Evolutionary conservation across 129 eudicot species (phyloP).

Genomic region (Heracleum sosnowskyi): DNA sequence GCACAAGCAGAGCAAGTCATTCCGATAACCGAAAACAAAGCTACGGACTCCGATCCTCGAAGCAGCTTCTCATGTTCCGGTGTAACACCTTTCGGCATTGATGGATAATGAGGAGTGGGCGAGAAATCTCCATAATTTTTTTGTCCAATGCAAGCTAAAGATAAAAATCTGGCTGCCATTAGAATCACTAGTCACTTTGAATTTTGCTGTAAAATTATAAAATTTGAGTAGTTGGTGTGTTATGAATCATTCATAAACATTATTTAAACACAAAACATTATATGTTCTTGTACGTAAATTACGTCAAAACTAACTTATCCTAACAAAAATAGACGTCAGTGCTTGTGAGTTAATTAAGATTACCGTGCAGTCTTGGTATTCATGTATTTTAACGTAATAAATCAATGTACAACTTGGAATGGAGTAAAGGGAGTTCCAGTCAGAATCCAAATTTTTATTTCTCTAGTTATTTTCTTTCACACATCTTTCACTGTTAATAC

Average conservation of each 20-base stretch:
- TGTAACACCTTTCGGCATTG: constrained; percentile 77
- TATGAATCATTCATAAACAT: not conserved
- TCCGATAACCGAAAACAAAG: not conserved
- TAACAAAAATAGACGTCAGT: not conserved
- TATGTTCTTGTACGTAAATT: not conserved
- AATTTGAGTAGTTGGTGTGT: not conserved
- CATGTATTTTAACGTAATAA: not conserved
- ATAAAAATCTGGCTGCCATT: constrained; percentile 33
- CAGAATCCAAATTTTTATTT: not conserved
- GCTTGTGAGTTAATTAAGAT: not conserved
- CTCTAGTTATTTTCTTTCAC: too few species aligned
- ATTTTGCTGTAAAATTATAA: not conserved
- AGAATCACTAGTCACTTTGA: not conserved
- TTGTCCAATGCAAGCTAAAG: constrained; percentile 53
- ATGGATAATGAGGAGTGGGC: constrained; percentile 77
- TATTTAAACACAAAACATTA: not conserved
- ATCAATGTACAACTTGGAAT: not conserved
- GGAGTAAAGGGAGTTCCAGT: not conserved
- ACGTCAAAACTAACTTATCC: not conserved
- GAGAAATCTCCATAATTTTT: constrained; percentile 41
- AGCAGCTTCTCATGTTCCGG: constrained; percentile 4
- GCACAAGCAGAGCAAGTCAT: constrained; percentile 3
- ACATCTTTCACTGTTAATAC: not conserved
- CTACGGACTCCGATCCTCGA: constrained; percentile 6
- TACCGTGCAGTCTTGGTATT: not conserved